These are phyloP conservation scores for Penicillium sp. DNA, from an alignment of 2,329 filamentous ascomycete species.

Conservation along the genomic window DNA sequence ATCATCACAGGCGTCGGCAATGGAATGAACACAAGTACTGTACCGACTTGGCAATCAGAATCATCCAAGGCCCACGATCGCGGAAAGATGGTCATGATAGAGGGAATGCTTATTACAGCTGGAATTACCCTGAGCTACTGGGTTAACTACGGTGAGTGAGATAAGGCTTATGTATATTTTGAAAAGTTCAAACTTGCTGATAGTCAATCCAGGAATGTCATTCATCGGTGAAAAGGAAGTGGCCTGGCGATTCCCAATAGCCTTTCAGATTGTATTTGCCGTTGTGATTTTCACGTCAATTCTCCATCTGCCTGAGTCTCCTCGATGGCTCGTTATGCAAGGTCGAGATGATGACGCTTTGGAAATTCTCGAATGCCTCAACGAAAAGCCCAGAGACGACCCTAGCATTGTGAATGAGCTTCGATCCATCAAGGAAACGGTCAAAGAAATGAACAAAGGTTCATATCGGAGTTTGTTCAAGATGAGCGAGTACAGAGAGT, in stretches of 20 bases:
- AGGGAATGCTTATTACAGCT: slow-evolving; percentile 51
- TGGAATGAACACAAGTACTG: slow-evolving; percentile 53
- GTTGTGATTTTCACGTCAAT: slow-evolving; percentile 51
- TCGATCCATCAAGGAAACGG: slow-evolving; percentile 51
- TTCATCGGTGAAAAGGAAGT: slow-evolving; percentile 48
- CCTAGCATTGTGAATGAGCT: slow-evolving; percentile 47
- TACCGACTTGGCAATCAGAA: slow-evolving; percentile 49
- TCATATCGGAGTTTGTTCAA: slow-evolving; percentile 59
- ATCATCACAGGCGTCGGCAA: slow-evolving; percentile 52
- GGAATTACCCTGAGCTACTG: slow-evolving; percentile 51
- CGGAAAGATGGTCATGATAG: slow-evolving; percentile 51
- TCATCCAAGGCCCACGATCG: slow-evolving; percentile 23
- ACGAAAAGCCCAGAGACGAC: slow-evolving; percentile 44
- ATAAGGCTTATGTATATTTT: neutral
- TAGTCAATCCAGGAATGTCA: slow-evolving; percentile 37
- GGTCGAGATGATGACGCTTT: slow-evolving; percentile 55
- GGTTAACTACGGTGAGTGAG: slow-evolving; percentile 45
- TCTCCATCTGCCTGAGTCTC: slow-evolving; percentile 54
- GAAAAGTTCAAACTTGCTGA: neutral
- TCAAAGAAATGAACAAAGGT: slow-evolving; percentile 46
- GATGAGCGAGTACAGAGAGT: slow-evolving; percentile 55
- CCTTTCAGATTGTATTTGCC: slow-evolving; percentile 57
- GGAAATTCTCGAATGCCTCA: slow-evolving; percentile 48
- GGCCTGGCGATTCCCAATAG: slow-evolving; percentile 56
- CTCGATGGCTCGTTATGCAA: slow-evolving; percentile 57